phyloP scores from a whole-genome alignment of 2,329 filamentous ascomycete genomes.

The Colletotrichum cordylinicola region DNA sequence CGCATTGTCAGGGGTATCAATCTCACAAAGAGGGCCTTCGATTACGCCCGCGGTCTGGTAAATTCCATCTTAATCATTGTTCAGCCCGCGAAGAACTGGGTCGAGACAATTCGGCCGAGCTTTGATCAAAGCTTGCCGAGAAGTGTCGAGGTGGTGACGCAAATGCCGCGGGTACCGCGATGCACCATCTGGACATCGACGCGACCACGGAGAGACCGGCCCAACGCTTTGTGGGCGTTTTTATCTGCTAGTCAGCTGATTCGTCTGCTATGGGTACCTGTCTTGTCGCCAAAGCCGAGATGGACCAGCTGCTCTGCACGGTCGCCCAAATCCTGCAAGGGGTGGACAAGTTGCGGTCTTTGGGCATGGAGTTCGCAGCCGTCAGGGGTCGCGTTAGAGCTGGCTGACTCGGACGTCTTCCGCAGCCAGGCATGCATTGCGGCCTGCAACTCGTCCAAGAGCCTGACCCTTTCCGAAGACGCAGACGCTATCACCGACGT shows the following conservation, averaged over 20 bases:
- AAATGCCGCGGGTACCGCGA: not conserved
- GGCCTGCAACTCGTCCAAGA: constrained; percentile 25
- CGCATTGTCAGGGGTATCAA: too few species aligned
- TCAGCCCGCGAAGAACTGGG: too few species aligned
- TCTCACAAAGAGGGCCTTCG: too few species aligned
- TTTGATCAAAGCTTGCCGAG: not conserved
- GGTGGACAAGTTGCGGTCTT: not conserved
- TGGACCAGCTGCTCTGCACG: not conserved
- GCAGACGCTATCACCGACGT: not conserved
- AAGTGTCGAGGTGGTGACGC: not conserved
- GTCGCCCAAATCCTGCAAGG: not conserved
- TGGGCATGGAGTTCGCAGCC: not conserved
- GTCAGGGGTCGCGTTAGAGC: constrained; percentile 19
- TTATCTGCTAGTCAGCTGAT: not conserved
- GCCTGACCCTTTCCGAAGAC: constrained; percentile 24
- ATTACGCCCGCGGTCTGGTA: too few species aligned
- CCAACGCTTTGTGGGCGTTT: not conserved
- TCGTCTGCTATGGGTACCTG: not conserved
- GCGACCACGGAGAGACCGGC: not conserved
- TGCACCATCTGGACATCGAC: not conserved
- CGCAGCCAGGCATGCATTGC: constrained; percentile 26
- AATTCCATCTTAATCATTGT: too few species aligned
- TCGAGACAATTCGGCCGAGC: too few species aligned
- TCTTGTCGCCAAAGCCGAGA: not conserved
- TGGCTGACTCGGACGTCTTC: not conserved